Percentiles rank a stretch among this genome's conserved stretches.
phyloP scores from a whole-genome alignment of 2,329 filamentous ascomycete species.

The Periconia macrospinosa region DNA sequence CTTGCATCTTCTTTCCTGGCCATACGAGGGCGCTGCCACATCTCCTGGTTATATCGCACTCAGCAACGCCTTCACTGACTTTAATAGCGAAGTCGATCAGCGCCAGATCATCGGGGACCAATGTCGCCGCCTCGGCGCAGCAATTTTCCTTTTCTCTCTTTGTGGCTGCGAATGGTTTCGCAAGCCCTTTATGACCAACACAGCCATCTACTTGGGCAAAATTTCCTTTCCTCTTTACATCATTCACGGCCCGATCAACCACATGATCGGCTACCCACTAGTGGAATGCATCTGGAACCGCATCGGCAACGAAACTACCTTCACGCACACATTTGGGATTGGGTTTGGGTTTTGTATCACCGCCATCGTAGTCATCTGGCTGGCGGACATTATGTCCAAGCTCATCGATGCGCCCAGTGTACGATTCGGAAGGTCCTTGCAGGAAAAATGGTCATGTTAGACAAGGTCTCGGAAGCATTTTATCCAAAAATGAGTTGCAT shows the following conservation, averaged over 20 bases:
- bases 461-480: background rate
- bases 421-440: constrained; percentile 54
- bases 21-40: constrained; percentile 44
- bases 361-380: constrained; percentile 52
- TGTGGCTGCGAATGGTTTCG: constrained; percentile 25
- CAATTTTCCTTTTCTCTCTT: constrained; percentile 29
- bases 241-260: constrained; percentile 52
- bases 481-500: background rate
- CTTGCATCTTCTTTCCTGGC: constrained; percentile 56
- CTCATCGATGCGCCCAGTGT: constrained; percentile 56
- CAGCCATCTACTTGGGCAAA: constrained; percentile 56
- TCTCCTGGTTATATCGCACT: constrained; percentile 55
- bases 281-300: constrained; percentile 50
- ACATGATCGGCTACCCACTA: constrained; percentile 38
- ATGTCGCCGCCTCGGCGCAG: constrained; percentile 55
- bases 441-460: constrained; percentile 26
- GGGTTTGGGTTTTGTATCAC: constrained; percentile 43
- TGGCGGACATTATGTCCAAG: constrained; percentile 63
- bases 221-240: constrained; percentile 60
- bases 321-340: constrained; percentile 45
- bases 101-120: background rate
- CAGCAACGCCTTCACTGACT: constrained; percentile 1
- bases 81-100: background rate
- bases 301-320: constrained; percentile 33
- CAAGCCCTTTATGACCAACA: constrained; percentile 44